Evolutionary conservation across 2,329 filamentous ascomycete genomes (phyloP).

Genomic region (Xylaria sp.): DNA sequence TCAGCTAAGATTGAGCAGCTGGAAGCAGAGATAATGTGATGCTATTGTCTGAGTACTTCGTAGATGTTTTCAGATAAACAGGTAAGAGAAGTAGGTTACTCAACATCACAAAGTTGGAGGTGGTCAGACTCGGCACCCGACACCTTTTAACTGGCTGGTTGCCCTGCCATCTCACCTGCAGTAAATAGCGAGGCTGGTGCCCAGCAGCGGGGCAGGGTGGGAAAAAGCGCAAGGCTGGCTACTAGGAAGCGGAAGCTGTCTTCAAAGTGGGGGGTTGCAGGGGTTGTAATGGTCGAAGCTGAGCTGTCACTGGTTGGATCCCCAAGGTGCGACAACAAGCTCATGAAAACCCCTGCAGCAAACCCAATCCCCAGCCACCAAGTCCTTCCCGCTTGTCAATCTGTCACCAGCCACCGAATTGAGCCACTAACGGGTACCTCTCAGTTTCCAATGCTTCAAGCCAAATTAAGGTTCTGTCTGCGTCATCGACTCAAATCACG

Average conservation of each 20-base stretch:
- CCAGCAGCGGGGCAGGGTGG: conserved; percentile 8
- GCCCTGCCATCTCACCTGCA: conserved; percentile 58
- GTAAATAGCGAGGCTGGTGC: conserved; percentile 54
- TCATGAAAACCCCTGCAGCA: neutral
- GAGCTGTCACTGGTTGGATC: neutral
- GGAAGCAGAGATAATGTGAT: neutral
- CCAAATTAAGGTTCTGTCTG: neutral
- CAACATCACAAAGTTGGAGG: conserved; percentile 22
- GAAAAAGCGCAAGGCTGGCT: conserved; percentile 49
- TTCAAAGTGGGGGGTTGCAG: conserved; percentile 15
- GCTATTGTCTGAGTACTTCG: neutral
- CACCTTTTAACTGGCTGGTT: conserved; percentile 56
- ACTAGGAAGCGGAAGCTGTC: neutral
- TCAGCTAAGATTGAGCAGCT: neutral
- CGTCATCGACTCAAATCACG: neutral
- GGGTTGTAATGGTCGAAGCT: conserved; percentile 22
- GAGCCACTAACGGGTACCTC: neutral
- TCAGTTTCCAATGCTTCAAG: neutral
- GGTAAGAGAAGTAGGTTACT: conserved; percentile 13
- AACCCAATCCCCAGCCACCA: conserved; percentile 14
- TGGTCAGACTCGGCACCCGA: conserved; percentile 30
- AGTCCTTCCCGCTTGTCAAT: too few relatives aligned
- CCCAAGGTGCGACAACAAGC: neutral
- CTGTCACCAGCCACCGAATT: conserved; percentile 13
- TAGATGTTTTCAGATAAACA: neutral